Base-by-base conservation (phyloP, 441 rosid species). In the Eruca vesicaria region DNA sequence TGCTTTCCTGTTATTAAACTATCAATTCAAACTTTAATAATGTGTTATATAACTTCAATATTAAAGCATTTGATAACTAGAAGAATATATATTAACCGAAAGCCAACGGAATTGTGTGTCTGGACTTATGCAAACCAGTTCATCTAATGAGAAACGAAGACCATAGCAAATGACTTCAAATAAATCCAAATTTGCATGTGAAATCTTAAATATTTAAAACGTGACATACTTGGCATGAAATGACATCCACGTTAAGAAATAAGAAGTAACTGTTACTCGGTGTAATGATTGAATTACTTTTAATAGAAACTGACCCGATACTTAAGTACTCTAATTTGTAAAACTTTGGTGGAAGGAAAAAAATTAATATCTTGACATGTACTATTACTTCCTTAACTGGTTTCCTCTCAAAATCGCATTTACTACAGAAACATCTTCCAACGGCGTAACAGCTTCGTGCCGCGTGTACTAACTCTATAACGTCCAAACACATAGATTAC, bases 391-490 rank as follows among this genome's bases (percentile, higher is more conserved):
- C 16, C 60, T 56, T 23, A 6, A 56, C 16, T 11, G 0, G 63
- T 32, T 31, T 60, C 43, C 36, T 60, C 43, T 16, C 21, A 35
- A 60, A 60, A 60, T 32, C n/a, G 41, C 43, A 31, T 60, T 60
- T 60, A 60, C 9, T 60, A 60, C 21, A 32, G 64, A 18, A 15
- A 31, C 23, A 9, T 8, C 41, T 29, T 59, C 38, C 19, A 29
- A 15, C 14, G 64, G 15, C 31, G 64, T 60, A 60, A 60, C 43
- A 60, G 12, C n/a, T 60, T 31, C 43, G 43, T 32, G 64, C 64
- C 64, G 64, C 64, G 64, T 60, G 64, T 60, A 60, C 43, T 60
- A 4, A 60, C 23, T 31, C 38, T 21, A n/a, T n/a, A 59, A 16
- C 8, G 56, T 50, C 12, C 6, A 19, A 19, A 53, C 58, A 31